These are phyloP conservation scores for Aspergillus hortae DNA, from an alignment of 2,329 filamentous ascomycete species.

Conservation along the genomic window DNA sequence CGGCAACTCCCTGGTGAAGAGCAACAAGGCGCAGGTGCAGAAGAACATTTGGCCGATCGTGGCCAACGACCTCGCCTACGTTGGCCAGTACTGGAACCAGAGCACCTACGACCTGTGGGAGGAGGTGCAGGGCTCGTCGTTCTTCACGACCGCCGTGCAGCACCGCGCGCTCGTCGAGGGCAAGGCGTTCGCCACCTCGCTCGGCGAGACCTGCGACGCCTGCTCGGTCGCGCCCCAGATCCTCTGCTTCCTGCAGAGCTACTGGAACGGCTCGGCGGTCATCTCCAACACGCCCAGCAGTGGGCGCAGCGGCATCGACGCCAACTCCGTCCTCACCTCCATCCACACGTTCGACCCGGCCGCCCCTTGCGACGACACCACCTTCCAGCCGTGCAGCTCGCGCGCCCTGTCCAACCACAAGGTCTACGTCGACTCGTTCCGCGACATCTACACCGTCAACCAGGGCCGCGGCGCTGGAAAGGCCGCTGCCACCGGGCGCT, in stretches of 20 bases:
- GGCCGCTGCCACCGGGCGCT: slow-evolving; percentile 52
- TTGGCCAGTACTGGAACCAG: slow-evolving; percentile 46
- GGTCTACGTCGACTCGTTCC: slow-evolving; percentile 69
- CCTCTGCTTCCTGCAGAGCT: slow-evolving; percentile 68
- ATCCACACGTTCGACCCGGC: slow-evolving; percentile 36
- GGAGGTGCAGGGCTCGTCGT: slow-evolving; percentile 69
- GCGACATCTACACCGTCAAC: slow-evolving; percentile 59
- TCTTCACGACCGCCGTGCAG: slow-evolving; percentile 69
- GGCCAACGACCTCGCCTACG: slow-evolving; percentile 69
- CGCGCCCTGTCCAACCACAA: slow-evolving; percentile 70
- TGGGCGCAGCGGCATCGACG: slow-evolving; percentile 65
- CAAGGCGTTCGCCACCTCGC: slow-evolving; percentile 57
- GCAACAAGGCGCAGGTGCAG: slow-evolving; percentile 47
- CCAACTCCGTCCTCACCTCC: slow-evolving; percentile 57
- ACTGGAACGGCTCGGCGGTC: slow-evolving; percentile 64
- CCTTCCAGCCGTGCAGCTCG: slow-evolving; percentile 73
- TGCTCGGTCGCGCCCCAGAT: slow-evolving; percentile 66
- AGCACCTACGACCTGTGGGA: slow-evolving; percentile 75
- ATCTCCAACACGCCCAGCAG: slow-evolving; percentile 60
- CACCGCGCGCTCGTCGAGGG: slow-evolving; percentile 61
- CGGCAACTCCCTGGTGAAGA: slow-evolving; percentile 69
- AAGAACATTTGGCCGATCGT: slow-evolving; percentile 67
- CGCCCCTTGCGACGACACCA: slow-evolving; percentile 34
- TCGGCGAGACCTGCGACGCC: slow-evolving; percentile 57
- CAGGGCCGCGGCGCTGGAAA: slow-evolving; percentile 17